Conservation (phyloP, 805 yeast species). For the Hanseniaspora lindneri region DNA sequence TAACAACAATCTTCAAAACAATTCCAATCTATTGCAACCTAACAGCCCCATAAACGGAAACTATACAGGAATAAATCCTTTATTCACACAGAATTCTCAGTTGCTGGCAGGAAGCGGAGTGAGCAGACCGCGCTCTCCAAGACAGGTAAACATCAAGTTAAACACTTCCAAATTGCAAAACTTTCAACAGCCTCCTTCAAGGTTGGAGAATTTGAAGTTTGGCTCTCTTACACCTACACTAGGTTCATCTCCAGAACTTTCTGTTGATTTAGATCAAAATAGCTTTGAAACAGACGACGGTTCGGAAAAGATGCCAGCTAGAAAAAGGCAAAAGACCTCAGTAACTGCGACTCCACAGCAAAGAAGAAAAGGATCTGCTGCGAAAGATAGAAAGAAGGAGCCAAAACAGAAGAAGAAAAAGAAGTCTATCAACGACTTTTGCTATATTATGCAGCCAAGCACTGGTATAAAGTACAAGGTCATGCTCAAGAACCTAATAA, state of each 20-base stretch:
- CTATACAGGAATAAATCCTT: slow-evolving; percentile 5
- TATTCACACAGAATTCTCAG: slow-evolving; percentile 13
- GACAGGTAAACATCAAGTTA: slow-evolving; percentile 11
- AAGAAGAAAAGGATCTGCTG: neutral
- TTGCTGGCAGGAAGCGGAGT: neutral
- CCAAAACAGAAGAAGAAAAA: slow-evolving; percentile 12
- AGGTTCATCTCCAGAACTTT: slow-evolving; percentile 9
- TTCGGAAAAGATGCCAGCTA: neutral
- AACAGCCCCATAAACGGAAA: neutral
- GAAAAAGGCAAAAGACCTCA: neutral
- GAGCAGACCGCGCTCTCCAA: slow-evolving; percentile 14
- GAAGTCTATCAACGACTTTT: slow-evolving; percentile 7
- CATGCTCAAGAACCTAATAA: slow-evolving; percentile 12
- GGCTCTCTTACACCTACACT: slow-evolving; percentile 12
- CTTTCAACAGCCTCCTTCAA: neutral
- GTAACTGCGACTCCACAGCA: neutral
- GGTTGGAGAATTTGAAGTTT: slow-evolving; percentile 11
- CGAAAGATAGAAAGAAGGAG: slow-evolving; percentile 1
- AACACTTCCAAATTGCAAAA: neutral
- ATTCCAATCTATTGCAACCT: neutral
- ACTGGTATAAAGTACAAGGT: slow-evolving; percentile 15
- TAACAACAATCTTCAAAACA: neutral
- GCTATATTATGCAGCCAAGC: slow-evolving; percentile 7
- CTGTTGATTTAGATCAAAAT: neutral
- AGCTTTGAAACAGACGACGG: neutral